Base-by-base conservation (phyloP, 441 rosid genomes). In the Pelargonium myrrhifolium region DNA sequence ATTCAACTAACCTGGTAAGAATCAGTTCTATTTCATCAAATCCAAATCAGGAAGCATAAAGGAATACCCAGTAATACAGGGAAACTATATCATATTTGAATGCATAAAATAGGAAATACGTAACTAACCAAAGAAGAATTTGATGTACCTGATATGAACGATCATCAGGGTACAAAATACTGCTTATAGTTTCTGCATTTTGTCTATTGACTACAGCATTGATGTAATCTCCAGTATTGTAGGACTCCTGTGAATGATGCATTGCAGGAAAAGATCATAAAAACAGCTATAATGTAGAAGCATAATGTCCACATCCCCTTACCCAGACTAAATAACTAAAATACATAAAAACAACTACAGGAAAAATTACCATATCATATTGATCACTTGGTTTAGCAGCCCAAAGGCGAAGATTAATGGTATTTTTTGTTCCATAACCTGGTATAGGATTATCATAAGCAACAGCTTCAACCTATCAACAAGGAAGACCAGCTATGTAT, bases 381-480 rank as follows among this genome's bases (percentile, higher is more conserved):
- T 67, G 79, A 76, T 79, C 87, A 60, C 87, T 81, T 70, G 85
- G 84, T 74, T 82, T 85, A 9, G 89, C 85, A 65, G 86, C 82
- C 89, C 89, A 85, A 26, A 85, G 85, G 63, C 89, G 89, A 12
- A 85, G 83, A 67, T 78, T 83, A 60, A 79, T 78, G 18, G 87
- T 80, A 66, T 78, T 81, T 74, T 82, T 79, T 72, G 84, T 83
- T 72, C 84, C 84, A 78, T 78, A 81, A 65, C 89, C 89, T 42
- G 85, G 87, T 65, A 85, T 72, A 22, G 85, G 89, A 74, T 77
- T 77, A 78, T 85, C 89, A 67, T 85, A 83, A 45, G 85, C 87
- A 69, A 85, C 83, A 70, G 85, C 85, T 71, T 82, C 85, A 70
- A 83, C 85, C 87, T 83, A 72, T n/a, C 70, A 76, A 51, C n/a